Percentiles rank a stretch among this genome's conserved stretches.
Conservation (phyloP, 768 basidiomycete genomes). For the Multifurca ochricompacta region DNA sequence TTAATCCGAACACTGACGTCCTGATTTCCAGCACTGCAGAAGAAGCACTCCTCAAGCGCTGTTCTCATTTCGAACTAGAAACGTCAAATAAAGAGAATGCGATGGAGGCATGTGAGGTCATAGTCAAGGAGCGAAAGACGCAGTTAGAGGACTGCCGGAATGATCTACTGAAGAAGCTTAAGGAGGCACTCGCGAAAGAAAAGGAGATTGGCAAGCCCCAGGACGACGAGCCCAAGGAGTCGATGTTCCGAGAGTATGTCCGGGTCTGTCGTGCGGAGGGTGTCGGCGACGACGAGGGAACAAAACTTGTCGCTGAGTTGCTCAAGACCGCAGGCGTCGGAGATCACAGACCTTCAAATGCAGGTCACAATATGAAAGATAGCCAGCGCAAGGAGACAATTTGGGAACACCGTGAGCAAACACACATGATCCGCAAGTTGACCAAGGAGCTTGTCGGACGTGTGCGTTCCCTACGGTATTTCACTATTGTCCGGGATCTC, state of each 20-base stretch:
- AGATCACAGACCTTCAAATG: constrained; percentile 18
- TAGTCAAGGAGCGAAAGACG: constrained; percentile 70
- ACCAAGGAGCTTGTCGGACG: constrained; percentile 87
- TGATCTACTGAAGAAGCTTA: constrained; percentile 61
- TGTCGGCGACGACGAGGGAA: constrained; percentile 74
- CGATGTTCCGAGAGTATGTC: constrained; percentile 72
- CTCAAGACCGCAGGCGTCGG: constrained; percentile 54
- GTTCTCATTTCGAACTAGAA: constrained; percentile 89
- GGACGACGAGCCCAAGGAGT: constrained; percentile 42
- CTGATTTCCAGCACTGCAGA: constrained; percentile 58
- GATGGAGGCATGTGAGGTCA: constrained; percentile 88
- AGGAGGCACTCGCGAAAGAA: constrained; percentile 60
- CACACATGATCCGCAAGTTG: constrained; percentile 76
- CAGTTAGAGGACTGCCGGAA: constrained; percentile 74
- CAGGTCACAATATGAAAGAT: constrained; percentile 37
- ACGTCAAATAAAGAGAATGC: constrained; percentile 60
- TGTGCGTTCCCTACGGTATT: constrained; percentile 85
- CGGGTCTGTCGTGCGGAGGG: constrained; percentile 61
- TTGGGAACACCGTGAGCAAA: constrained; percentile 82
- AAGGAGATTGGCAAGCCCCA: constrained; percentile 46
- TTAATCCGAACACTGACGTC: neutral
- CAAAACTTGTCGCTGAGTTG: constrained; percentile 48
- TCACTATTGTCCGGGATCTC: constrained; percentile 82
- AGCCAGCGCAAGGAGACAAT: constrained; percentile 54
- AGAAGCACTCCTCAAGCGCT: constrained; percentile 90